Evolutionary conservation across 176 grass and related monocot genomes (phyloP), one percentile per base, ranked within the genome.

Genomic region (Aegilops longissima): DNA sequence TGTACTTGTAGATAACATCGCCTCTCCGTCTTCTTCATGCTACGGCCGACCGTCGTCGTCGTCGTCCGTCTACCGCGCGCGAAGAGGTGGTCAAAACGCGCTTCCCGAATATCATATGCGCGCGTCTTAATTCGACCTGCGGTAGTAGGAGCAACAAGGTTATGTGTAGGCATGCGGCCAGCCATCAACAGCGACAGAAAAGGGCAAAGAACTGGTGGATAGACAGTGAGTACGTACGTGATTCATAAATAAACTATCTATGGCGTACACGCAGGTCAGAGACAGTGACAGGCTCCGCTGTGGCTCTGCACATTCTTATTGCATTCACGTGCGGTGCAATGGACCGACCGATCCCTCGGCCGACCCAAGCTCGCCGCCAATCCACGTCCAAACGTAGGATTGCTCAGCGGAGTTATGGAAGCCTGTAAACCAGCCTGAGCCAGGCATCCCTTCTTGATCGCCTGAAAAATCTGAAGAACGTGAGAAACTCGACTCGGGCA

Each of bases 261-360:
- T 68, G 9, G 74, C 74, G 74, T 69, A 21, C 73, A 85, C 83
- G 65, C 40, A 39, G 35, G 58, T 77, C 73, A 24, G 44, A 52
- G 79, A 70, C 47, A 61, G n/a, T 0, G 67, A 72, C 33, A 72
- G 21, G 14, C 3, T 72, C 7, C 20, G 23, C 33, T 14, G 16
- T 14, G 35, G 29, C 45, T 33, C 25, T 17, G 82, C 12, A 27
- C 42, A 20, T 56, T 25, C 73, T 52, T 29, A 38, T 12, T 42
- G 70, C 36, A 73, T 21, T 73, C 36, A 73, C 23, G 65, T 30
- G 23, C 29, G 6, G 4, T 21, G 38, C 70, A 47, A 73, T 73
- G 70, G 70, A 25, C 24, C n/a, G 12, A n/a, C 21, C 12, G 11
- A 24, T 42, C 39, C 39, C 0, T 42, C 39, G 9, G 39, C 66